Percentiles rank a stretch among this genome's conserved stretches.
Conservation (phyloP, 352 stramenopile species). For the Pythium vanterpoolii region DNA sequence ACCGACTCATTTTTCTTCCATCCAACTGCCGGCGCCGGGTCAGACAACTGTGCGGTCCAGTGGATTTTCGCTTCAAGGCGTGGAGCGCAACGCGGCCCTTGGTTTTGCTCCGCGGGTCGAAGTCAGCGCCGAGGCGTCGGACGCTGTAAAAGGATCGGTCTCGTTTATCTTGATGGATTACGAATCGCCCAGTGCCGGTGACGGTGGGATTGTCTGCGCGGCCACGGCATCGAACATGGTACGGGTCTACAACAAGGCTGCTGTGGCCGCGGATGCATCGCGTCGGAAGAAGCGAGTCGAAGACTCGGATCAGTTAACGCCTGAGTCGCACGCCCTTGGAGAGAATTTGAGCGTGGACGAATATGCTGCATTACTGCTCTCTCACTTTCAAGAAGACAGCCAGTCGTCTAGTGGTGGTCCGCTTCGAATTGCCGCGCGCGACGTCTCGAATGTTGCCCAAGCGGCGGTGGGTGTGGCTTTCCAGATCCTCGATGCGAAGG, state of each 20-base stretch:
- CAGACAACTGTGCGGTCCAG: constrained; percentile 53
- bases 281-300: constrained; percentile 33
- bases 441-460: constrained; percentile 50
- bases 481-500: constrained; percentile 78
- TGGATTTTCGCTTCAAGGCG: constrained; percentile 64
- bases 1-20: constrained; percentile 60
- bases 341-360: constrained; percentile 43
- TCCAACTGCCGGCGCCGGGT: constrained; percentile 47
- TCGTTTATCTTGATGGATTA: constrained; percentile 64
- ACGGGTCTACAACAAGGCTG: constrained; percentile 35
- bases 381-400: constrained; percentile 52
- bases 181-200: constrained; percentile 23
- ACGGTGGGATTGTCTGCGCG: constrained; percentile 47
- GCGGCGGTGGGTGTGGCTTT: constrained; percentile 55
- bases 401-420: constrained; percentile 9
- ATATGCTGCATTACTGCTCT: constrained; percentile 51
- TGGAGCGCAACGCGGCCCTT: constrained; percentile 39
- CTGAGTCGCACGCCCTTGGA: constrained; percentile 28
- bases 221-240: constrained; percentile 71
- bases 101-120: constrained; percentile 59
- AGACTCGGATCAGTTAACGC: constrained; percentile 34
- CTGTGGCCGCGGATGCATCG: background rate
- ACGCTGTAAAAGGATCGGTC: constrained; percentile 61
- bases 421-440: constrained; percentile 38
- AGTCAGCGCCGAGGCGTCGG: constrained; percentile 41